These are phyloP conservation scores for Fomitopsis serialis DNA, from an alignment of 768 basidiomycete genomes.

Conservation along the genomic window DNA sequence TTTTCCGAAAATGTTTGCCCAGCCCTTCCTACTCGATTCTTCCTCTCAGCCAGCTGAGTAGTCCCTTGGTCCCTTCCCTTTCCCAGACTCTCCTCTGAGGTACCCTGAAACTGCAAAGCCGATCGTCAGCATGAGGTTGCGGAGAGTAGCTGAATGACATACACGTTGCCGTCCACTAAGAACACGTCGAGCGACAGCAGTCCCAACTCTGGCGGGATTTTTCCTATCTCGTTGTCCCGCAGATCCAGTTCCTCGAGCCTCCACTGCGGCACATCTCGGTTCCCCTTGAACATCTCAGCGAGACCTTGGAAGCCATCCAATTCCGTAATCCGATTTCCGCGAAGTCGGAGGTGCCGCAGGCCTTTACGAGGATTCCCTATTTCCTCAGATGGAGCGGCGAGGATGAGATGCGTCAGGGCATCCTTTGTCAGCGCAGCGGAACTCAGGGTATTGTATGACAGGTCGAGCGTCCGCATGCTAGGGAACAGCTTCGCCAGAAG, in stretches of 20 bases:
- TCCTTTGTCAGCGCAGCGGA: conserved; percentile 44
- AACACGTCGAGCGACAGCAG: conserved; percentile 75
- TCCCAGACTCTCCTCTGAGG: conserved; percentile 83
- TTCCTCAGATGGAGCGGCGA: conserved; percentile 23
- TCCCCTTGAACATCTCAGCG: conserved; percentile 61
- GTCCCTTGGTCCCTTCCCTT: conserved; percentile 77
- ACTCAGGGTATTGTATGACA: conserved; percentile 71
- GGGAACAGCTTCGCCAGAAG: conserved; percentile 67
- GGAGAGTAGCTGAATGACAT: conserved; percentile 27
- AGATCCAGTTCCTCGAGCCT: conserved; percentile 79
- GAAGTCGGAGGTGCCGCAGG: conserved; percentile 57
- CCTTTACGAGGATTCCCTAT: conserved; percentile 36
- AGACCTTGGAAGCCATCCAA: conserved; percentile 58
- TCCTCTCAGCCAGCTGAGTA: conserved; percentile 74
- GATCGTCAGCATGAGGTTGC: background rate
- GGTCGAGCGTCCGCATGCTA: conserved; percentile 57
- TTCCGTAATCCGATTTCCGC: conserved; percentile 61
- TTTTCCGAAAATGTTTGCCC: too few species aligned
- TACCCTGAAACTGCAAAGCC: conserved; percentile 65
- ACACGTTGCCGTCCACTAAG: conserved; percentile 82
- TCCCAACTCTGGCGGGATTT: conserved; percentile 65
- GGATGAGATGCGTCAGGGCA: conserved; percentile 44
- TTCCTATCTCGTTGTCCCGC: conserved; percentile 74
- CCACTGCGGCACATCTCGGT: conserved; percentile 61
- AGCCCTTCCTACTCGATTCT: conserved; percentile 69